Evolutionary conservation across 1,284 basidiomycete species (phyloP), one percentile per base, ranked within the genome.

Genomic region (Hemileia vastatrix): DNA sequence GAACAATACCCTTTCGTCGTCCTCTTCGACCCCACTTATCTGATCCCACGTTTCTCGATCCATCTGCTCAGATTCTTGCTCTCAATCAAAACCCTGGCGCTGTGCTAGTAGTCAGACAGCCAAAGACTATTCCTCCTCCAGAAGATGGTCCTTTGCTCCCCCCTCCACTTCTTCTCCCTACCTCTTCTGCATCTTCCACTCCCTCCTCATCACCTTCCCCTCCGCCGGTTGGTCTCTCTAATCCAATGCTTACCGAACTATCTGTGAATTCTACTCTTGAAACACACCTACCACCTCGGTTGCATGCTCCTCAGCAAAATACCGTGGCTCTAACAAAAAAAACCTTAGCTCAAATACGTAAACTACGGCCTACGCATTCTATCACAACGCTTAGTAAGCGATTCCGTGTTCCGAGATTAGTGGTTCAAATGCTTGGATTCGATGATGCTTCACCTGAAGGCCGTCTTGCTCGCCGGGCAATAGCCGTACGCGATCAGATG

Each of bases 101-200:
- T 5, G 27, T 59, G 33, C 32, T 59, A 15, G 57, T 59, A 18
- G 48, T 59, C 11, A 48, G 57, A 18, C 48, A 59, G n/a, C 57
- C 57, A 3, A 50, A 36, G 4, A 51, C 48, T 23, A 24, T 52
- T 6, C 15, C 48, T 15, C 51, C 47, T 23, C 27, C 52, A 18
- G 19, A 18, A 1, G 48, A 59, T 43, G 18, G 33, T 2, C 48
- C 43, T 24, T 15, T 50, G n/a, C 18, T 27, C 49, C 6, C 9
- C 4, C 19, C 15, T 21, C 24, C 13, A 19, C 21, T 43, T 47
- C 40, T 2, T 24, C 43, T 9, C 48, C 36, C 32, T 13, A 24
- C 6, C 9, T 15, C 6, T 15, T 32, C 4, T 5, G 6, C 4
- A 53, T 23, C 54, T 0, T n/a, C 57, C 6, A 9, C 6, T 23